Evolutionary conservation across 2,329 filamentous ascomycete genomes (phyloP), one percentile per base, ranked within the genome.

Genomic region (Claviceps quebecensis): DNA sequence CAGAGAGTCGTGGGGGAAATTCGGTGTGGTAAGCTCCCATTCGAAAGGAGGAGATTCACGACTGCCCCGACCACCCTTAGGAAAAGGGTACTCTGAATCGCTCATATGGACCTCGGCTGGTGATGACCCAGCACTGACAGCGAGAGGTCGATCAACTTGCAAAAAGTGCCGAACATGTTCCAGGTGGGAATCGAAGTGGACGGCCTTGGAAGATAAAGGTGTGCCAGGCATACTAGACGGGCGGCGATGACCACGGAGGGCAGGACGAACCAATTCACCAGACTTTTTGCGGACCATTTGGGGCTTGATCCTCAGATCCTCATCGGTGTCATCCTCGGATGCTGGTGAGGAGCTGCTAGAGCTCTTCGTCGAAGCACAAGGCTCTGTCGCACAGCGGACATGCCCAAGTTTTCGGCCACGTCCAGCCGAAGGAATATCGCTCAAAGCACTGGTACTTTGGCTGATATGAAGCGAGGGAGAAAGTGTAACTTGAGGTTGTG

Each of bases 191-290:
- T 97, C 93, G 64, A 98, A 98, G 68, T 98, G 93, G n/a, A 98
- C 93, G 13, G 87, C 89, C 68, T 98, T 98, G 58, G 85, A 86
- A 64, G 91, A 97, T 8, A 91, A 93, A 0, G 93, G 93, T 0
- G 93, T 98, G 51, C 93, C 93, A 8, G 93, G 93, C 87, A 97
- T 95, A 71, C 91, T 97, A 3, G 87, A 95, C 1, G 91, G 91
- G 53, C 93, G 80, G 57, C 87, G 78, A 57, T 80, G 78, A 13
- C 87, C 75, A 40, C 93, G 83, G 49, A 98, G 77, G 19, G 93
- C 93, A 13, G 93, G 93, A 60, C 93, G 84, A 53, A 98, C 93
- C 38, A 98, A 77, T 69, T 98, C 93, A 37, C 93, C 93, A 40
- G 93, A 97, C 76, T 98, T 98, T 73, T 98, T 98, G 61, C 93